phyloP scores from a whole-genome alignment of 176 grass and related monocot species.

The Zea luxurians region DNA sequence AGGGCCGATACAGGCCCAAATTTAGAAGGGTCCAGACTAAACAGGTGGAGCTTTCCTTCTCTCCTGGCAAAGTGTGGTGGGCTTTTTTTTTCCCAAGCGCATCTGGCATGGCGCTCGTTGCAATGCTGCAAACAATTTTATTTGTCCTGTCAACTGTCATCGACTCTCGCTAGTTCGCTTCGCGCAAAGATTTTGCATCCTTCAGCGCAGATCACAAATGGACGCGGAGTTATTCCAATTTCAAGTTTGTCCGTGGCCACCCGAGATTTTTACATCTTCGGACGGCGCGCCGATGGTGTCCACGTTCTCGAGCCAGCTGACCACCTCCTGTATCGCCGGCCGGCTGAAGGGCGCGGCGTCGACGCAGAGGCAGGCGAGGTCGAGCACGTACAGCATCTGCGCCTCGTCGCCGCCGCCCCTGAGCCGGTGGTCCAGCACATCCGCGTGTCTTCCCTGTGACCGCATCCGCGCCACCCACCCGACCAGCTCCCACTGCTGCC shows the following conservation, averaged over 20 bases:
- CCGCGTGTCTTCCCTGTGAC: constrained; percentile 16
- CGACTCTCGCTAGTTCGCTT: too few species aligned
- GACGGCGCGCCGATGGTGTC: constrained; percentile 20
- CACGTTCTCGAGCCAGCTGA: constrained; percentile 59
- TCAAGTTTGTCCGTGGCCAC: not conserved
- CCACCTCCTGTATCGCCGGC: constrained; percentile 51
- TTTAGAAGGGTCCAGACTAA: not conserved
- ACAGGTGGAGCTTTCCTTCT: not conserved
- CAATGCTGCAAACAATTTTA: too few species aligned
- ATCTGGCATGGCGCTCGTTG: too few species aligned
- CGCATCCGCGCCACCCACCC: constrained; percentile 42
- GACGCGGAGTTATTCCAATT: not conserved
- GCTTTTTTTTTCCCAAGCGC: not conserved
- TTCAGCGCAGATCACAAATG: too few species aligned
- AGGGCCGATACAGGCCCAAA: not conserved
- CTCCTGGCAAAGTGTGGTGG: too few species aligned
- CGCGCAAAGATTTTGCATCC: too few species aligned
- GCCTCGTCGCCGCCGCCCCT: constrained; percentile 23
- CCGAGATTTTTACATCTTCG: not conserved
- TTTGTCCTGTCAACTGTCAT: too few species aligned
- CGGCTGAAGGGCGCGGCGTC: constrained; percentile 43
- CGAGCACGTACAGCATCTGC: constrained; percentile 58
- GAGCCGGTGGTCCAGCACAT: constrained; percentile 37
- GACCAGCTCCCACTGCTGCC: constrained; percentile 34
- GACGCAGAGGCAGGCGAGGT: constrained; percentile 52